Conservation (phyloP, 345 rosid species). For the Murraya koenigii region DNA sequence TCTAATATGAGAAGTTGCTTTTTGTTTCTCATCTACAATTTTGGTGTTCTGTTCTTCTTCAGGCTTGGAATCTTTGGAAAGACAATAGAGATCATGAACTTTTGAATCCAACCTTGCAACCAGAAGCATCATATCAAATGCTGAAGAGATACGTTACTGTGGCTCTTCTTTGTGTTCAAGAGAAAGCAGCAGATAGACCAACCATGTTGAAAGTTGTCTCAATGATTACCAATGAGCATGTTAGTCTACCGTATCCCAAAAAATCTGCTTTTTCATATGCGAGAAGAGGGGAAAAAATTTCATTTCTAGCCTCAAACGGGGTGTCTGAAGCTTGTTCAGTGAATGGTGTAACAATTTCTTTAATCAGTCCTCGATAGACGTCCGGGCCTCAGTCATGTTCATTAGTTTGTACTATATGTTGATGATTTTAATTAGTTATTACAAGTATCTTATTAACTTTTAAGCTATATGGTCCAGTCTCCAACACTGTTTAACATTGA, state of each 20-base stretch:
- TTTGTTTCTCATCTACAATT: not conserved
- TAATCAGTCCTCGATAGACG: not conserved
- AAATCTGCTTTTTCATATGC: slow-evolving; percentile 18
- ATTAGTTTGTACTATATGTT: not conserved
- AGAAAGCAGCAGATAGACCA: slow-evolving; percentile 25
- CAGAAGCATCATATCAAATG: not conserved
- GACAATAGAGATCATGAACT: not conserved
- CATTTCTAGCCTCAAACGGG: not conserved
- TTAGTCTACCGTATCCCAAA: slow-evolving; percentile 13
- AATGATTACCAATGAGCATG: slow-evolving; percentile 18
- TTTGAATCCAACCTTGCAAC: not conserved
- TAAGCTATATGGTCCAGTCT: not conserved
- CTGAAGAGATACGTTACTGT: slow-evolving; percentile 1
- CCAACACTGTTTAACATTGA: not conserved
- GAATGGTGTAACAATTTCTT: not conserved
- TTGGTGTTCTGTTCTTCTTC: not conserved
- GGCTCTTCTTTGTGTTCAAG: slow-evolving; percentile 24
- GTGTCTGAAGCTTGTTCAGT: slow-evolving; percentile 1
- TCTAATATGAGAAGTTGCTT: not conserved
- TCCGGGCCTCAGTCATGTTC: no score
- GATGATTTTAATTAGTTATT: not conserved
- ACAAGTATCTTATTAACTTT: not conserved
- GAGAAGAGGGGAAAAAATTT: not conserved
- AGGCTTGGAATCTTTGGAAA: slow-evolving; percentile 7
- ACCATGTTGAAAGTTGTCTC: slow-evolving; percentile 22